These are phyloP conservation scores for Aureobasidium leucospermi DNA, from an alignment of 2,329 filamentous ascomycete genomes.

Conservation along the genomic window DNA sequence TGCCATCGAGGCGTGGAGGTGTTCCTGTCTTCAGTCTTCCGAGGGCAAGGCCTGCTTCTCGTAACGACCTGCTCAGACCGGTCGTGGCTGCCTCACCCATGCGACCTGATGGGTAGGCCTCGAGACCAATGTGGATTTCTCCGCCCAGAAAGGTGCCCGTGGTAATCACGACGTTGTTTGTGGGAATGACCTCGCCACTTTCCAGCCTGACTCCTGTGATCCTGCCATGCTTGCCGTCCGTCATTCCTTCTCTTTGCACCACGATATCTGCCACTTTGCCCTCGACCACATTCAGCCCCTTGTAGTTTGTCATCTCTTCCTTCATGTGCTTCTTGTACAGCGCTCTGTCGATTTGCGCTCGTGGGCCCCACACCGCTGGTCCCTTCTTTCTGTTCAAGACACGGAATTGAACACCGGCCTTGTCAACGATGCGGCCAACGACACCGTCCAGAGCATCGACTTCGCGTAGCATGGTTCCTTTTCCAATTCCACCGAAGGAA, in stretches of 20 bases:
- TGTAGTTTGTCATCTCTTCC: slow-evolving; percentile 71
- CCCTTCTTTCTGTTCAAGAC: slow-evolving; percentile 84
- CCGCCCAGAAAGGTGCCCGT: slow-evolving; percentile 93
- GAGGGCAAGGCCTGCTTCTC: slow-evolving; percentile 79
- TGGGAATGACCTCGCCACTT: slow-evolving; percentile 74
- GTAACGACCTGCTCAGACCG: slow-evolving; percentile 82
- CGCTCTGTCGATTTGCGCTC: slow-evolving; percentile 88
- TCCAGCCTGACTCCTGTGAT: slow-evolving; percentile 83
- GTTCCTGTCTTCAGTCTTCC: slow-evolving; percentile 94
- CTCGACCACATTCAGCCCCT: slow-evolving; percentile 71
- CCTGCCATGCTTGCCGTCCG: slow-evolving; percentile 52
- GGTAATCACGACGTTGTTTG: slow-evolving; percentile 81
- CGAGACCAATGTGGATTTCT: slow-evolving; percentile 87
- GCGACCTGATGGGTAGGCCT: slow-evolving; percentile 76
- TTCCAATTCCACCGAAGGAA: slow-evolving; percentile 96
- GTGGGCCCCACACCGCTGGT: slow-evolving; percentile 91
- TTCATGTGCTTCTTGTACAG: slow-evolving; percentile 89
- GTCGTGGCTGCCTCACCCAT: slow-evolving; percentile 93
- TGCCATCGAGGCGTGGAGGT: slow-evolving; percentile 74
- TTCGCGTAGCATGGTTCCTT: slow-evolving; percentile 91
- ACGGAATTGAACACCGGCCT: slow-evolving; percentile 89
- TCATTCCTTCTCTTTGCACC: slow-evolving; percentile 49
- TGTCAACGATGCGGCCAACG: slow-evolving; percentile 81
- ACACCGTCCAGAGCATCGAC: slow-evolving; percentile 92
- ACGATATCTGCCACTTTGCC: slow-evolving; percentile 92